A percentile compares a stretch with the other conserved stretches of the same genome.
phyloP scores from a whole-genome alignment of 1,139 yeast species.

The Magnusiomyces suaveolens region DNA sequence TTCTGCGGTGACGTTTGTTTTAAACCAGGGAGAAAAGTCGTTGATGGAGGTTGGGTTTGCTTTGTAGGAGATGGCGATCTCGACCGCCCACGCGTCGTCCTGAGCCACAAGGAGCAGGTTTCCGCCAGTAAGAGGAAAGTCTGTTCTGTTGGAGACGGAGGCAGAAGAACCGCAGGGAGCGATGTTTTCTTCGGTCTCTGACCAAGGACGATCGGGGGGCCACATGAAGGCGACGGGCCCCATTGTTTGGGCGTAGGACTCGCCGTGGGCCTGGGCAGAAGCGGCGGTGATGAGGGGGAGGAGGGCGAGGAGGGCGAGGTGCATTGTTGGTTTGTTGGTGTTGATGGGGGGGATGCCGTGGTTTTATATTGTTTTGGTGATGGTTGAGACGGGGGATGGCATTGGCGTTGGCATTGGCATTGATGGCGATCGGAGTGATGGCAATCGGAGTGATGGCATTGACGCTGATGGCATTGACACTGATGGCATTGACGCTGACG shows the following conservation, averaged over 20 bases:
- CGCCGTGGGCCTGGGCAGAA: conserved; percentile 30
- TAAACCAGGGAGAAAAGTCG: conserved; percentile 35
- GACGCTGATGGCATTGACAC: too few relatives aligned
- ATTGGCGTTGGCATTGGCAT: too few relatives aligned
- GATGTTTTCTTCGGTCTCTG: conserved; percentile 34
- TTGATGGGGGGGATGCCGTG: too few relatives aligned
- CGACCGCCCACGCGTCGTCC: conserved; percentile 32
- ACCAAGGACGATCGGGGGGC: conserved; percentile 38
- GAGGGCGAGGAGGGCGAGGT: conserved; percentile 3
- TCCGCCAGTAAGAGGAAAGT: conserved; percentile 38
- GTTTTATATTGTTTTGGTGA: too few relatives aligned
- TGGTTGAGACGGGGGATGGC: too few relatives aligned
- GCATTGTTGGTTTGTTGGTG: background rate
- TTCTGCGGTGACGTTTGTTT: conserved; percentile 32
- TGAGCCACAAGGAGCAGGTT: conserved; percentile 37
- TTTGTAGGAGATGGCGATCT: conserved; percentile 34
- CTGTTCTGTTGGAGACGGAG: conserved; percentile 30
- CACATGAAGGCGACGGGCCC: conserved; percentile 38
- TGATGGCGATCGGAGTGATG: too few relatives aligned
- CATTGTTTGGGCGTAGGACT: conserved; percentile 33
- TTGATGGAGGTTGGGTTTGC: conserved; percentile 32
- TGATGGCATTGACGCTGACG: too few relatives aligned
- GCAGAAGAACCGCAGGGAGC: conserved; percentile 38
- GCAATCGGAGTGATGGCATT: too few relatives aligned
- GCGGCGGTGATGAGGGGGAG: conserved; percentile 22